phyloP scores from a whole-genome alignment of 2,329 filamentous ascomycete genomes.

The Calonectria henricotiae region DNA sequence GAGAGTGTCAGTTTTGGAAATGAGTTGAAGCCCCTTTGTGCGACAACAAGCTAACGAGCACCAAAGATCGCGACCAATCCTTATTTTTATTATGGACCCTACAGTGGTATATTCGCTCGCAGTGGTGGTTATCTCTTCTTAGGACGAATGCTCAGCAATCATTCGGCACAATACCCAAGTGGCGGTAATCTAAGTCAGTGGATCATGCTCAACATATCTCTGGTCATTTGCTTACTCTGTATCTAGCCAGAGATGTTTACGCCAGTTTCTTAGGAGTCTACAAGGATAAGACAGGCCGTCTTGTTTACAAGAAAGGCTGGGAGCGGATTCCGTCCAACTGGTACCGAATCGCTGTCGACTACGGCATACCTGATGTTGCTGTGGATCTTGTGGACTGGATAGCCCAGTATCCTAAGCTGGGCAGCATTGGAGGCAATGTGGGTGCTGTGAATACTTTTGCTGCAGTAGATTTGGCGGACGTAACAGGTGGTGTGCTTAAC shows the following conservation, averaged over 20 bases:
- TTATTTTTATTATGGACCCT: constrained; percentile 17
- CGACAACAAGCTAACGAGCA: background rate
- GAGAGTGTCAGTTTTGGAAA: background rate
- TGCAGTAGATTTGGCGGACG: background rate
- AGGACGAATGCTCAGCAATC: constrained; percentile 11
- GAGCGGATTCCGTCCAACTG: constrained; percentile 3
- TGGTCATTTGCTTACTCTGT: background rate
- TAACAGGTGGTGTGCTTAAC: constrained; percentile 6
- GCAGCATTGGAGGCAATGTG: background rate
- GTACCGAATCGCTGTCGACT: constrained; percentile 11
- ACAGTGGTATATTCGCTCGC: constrained; percentile 6
- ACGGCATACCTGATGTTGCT: background rate
- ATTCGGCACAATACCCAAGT: background rate
- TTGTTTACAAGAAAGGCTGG: constrained; percentile 16
- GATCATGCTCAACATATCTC: too few species aligned
- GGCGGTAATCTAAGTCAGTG: constrained; percentile 5
- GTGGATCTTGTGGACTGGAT: constrained; percentile 4
- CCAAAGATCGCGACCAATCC: background rate
- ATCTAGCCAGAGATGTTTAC: constrained; percentile 1
- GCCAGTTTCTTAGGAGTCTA: constrained; percentile 13
- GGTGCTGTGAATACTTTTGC: constrained; percentile 4
- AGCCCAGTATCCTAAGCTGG: constrained; percentile 6
- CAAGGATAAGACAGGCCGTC: background rate
- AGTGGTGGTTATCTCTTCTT: constrained; percentile 8
- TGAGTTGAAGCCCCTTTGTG: too few species aligned